phyloP scores from a whole-genome alignment of 106 monocot genomes.

The Allium cepa region DNA sequence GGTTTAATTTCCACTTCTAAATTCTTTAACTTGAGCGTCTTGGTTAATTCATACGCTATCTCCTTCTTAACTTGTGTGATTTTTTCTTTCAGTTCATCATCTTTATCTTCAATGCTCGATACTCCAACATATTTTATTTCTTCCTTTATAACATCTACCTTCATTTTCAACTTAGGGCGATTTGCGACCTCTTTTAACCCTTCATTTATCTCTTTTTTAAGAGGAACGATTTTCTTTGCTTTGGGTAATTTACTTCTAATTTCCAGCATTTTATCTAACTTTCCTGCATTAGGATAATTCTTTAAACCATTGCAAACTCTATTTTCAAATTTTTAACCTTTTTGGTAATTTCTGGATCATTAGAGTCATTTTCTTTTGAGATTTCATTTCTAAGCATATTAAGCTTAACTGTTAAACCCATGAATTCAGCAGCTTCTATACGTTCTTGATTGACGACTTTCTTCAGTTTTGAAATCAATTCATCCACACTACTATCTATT shows the following conservation, averaged over 20 bases:
- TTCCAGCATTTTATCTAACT: too few relatives aligned
- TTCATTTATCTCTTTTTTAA: constrained; percentile 28
- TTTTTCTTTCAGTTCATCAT: constrained; percentile 21
- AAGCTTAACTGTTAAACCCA: constrained; percentile 25
- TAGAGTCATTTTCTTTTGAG: not conserved
- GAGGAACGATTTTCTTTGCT: constrained; percentile 13
- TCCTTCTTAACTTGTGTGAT: too few relatives aligned
- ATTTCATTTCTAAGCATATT: constrained; percentile 27
- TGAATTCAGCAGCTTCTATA: too few relatives aligned
- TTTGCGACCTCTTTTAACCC: constrained; percentile 13
- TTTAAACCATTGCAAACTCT: constrained; percentile 21
- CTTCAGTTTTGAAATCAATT: constrained; percentile 21
- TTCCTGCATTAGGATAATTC: too few relatives aligned
- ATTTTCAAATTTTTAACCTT: constrained; percentile 23
- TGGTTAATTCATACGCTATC: too few relatives aligned
- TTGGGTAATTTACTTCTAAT: constrained; percentile 24
- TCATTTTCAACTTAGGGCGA: too few relatives aligned
- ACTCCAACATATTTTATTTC: constrained; percentile 22
- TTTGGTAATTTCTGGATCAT: constrained; percentile 12
- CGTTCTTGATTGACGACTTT: constrained; percentile 27
- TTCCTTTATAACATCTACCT: constrained; percentile 11
- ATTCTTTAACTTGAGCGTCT: too few relatives aligned
- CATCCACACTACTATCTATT: constrained; percentile 6
- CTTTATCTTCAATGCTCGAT: constrained; percentile 11
- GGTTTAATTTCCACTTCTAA: too few relatives aligned